Conservation (phyloP, 2,329 filamentous ascomycete species). For the Neocatenulostroma microsporum region DNA sequence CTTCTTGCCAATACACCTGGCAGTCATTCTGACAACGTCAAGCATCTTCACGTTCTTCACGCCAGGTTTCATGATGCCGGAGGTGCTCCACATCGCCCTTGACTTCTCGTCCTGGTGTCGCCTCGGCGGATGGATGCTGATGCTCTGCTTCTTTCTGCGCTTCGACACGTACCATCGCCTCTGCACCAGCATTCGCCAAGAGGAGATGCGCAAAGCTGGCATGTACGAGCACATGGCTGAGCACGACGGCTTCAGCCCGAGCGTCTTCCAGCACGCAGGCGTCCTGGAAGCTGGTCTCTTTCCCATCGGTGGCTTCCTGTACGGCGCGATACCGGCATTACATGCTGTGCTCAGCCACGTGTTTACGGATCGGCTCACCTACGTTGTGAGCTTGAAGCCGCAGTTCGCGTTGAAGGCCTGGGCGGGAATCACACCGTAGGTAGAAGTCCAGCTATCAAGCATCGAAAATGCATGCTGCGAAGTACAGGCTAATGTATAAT, state of each 20-base stretch:
- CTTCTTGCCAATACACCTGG: constrained; percentile 62
- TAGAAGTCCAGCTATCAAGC: not conserved
- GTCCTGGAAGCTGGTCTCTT: constrained; percentile 61
- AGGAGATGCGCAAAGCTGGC: constrained; percentile 59
- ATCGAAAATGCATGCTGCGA: too few relatives aligned
- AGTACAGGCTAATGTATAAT: constrained; percentile 1
- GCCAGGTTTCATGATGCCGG: constrained; percentile 44
- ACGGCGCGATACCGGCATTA: constrained; percentile 58
- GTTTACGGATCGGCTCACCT: constrained; percentile 61
- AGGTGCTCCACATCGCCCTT: constrained; percentile 53
- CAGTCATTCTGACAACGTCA: constrained; percentile 55
- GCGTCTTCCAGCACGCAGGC: constrained; percentile 25
- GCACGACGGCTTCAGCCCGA: constrained; percentile 19
- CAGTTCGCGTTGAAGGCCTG: constrained; percentile 11
- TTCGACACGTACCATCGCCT: constrained; percentile 62
- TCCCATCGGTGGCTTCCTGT: constrained; percentile 59
- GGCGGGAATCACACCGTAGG: constrained; percentile 4
- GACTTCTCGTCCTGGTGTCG: constrained; percentile 53
- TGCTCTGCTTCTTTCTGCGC: constrained; percentile 56
- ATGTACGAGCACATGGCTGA: constrained; percentile 53
- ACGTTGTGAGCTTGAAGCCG: constrained; percentile 64
- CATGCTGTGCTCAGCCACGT: constrained; percentile 63
- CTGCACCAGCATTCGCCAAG: constrained; percentile 53
- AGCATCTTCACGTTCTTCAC: constrained; percentile 52
- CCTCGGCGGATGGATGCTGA: constrained; percentile 53